Evolutionary conservation across 164 flowering plant genomes (phyloP).

Genomic region (Sextonia rubra): DNA sequence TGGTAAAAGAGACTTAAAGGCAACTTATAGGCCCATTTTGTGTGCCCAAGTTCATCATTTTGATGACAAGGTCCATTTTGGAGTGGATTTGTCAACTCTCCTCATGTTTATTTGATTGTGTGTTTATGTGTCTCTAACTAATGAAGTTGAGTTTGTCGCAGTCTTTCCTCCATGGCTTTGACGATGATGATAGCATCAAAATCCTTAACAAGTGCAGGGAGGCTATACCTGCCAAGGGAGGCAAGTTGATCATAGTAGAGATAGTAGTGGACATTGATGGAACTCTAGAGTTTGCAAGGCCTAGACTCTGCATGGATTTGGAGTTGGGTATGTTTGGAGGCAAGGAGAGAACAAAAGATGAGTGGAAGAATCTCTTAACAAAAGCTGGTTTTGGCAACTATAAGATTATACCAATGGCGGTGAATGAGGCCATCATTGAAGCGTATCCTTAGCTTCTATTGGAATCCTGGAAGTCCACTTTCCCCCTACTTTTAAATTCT

Average conservation of each 20-base stretch:
- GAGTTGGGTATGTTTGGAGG: conserved; percentile 11
- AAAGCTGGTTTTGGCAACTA: conserved; percentile 3
- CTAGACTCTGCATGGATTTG: conserved; percentile 8
- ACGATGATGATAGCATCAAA: conserved; percentile 7
- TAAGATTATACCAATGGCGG: neutral
- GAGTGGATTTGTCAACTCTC: too few relatives aligned
- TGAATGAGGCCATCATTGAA: conserved; percentile 8
- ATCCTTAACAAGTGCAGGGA: conserved; percentile 9
- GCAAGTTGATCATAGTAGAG: conserved; percentile 7
- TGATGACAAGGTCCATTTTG: too few relatives aligned
- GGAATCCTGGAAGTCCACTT: too few relatives aligned
- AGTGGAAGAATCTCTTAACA: conserved; percentile 7
- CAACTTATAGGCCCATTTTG: too few relatives aligned
- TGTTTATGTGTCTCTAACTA: too few relatives aligned
- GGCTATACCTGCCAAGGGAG: conserved; percentile 3
- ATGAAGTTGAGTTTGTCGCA: neutral
- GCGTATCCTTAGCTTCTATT: neutral
- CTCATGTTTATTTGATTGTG: too few relatives aligned
- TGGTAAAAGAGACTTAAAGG: too few relatives aligned
- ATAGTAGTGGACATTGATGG: neutral
- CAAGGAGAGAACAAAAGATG: conserved; percentile 13
- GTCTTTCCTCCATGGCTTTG: conserved; percentile 1
- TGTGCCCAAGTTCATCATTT: too few relatives aligned
- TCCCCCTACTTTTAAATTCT: too few relatives aligned
- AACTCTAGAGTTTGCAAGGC: neutral